Evolutionary conservation across 768 basidiomycete species (phyloP), one percentile per base, ranked within the genome.

Genomic region (Psilocybe cubensis): DNA sequence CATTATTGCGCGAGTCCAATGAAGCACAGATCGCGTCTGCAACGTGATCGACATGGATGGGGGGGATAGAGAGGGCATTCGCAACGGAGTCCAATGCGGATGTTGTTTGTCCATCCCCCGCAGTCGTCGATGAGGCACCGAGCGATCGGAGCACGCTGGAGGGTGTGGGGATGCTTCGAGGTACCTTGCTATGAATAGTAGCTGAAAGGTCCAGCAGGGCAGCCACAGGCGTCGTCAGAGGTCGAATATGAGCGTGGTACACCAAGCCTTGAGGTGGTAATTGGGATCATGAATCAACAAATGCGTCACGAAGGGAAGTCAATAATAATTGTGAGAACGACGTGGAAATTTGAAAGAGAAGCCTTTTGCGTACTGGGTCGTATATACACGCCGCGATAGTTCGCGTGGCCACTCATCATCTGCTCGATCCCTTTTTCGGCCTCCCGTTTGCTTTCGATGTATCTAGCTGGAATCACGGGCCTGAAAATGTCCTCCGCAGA

Each of bases 11-110:
- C 33, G 74, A 73, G 64, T 86, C 81, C 56, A 88, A 76, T 31
- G 83, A 81, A 18, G 87, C 79, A 57, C 89, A 86, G 6, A 94
- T 82, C 0, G 94, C 92, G 63, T 88, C 85, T 2, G 90, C 97
- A 43, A 98, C 94, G 60, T 95, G 93, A 65, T 99, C 97, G 20
- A 98, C 94, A 67, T 98, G 96, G 41, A 98, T 85, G 1, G 97
- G 96, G 27, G 91, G 93, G 53, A 89, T 88, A n/a, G 83, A 80
- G 49, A 98, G 73, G 17, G 90, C 86, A 59, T 90, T 90, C 6
- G 93, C 91, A 31, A 95, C 74, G 2, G 89, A 86, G 28, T 84
- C 78, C 38, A 90, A 72, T 14, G 83, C 63, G 63, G 70, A 69
- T 53, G 68, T 65, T 60, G 46, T 48, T 18, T 54, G 45, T 48